A percentile compares a stretch with the other conserved stretches of the same genome.
These are phyloP conservation scores for Pyrenophora seminiperda DNA, from an alignment of 2,329 filamentous ascomycete genomes.

Conservation along the genomic window DNA sequence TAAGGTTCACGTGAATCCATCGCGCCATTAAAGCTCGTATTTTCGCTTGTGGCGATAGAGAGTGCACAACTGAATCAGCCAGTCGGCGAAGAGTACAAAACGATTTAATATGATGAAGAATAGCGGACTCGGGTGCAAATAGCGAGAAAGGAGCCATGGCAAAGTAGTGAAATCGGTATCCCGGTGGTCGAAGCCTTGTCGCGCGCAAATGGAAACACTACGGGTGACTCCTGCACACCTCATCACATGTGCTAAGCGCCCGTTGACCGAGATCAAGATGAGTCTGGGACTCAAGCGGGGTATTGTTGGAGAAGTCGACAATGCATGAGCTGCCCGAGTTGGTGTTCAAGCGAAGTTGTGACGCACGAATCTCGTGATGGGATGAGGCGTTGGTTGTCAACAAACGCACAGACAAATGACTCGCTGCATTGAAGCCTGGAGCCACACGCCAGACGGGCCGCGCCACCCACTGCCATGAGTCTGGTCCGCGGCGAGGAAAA, in stretches of 20 bases:
- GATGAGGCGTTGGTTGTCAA: slow-evolving; percentile 20
- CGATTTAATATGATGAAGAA: no score
- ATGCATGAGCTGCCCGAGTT: slow-evolving; percentile 17
- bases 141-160: background rate
- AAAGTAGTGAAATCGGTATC: background rate
- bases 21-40: background rate
- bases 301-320: slow-evolving; percentile 19
- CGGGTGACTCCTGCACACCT: slow-evolving; percentile 21
- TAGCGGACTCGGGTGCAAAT: background rate
- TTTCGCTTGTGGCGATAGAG: slow-evolving; percentile 1
- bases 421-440: slow-evolving; percentile 14
- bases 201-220: background rate
- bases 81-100: background rate
- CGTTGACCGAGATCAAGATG: background rate
- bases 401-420: slow-evolving; percentile 11
- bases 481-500: background rate
- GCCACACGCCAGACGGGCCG: slow-evolving; percentile 11
- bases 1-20: background rate
- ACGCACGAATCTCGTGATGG: slow-evolving; percentile 13
- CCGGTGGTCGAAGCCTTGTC: background rate
- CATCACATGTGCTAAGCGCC: slow-evolving; percentile 21
- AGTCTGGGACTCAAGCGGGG: slow-evolving; percentile 26
- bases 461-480: slow-evolving; percentile 6
- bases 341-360: slow-evolving; percentile 15
- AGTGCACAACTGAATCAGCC: background rate